Conservation (phyloP, 768 basidiomycete genomes). For the Rhizopogon roseolus region DNA sequence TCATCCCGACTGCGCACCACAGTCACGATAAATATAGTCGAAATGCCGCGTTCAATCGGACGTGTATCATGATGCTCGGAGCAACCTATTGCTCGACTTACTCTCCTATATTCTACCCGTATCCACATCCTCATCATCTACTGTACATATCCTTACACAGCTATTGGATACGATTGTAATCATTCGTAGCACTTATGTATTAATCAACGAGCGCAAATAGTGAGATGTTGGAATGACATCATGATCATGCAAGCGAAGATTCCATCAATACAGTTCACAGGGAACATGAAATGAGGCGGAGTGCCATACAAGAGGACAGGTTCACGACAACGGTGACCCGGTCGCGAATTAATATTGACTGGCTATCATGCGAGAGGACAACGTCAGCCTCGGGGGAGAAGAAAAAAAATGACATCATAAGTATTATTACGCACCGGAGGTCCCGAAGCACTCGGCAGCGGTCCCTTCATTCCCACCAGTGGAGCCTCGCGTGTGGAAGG, state of each 20-base stretch:
- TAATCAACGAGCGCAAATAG: background rate
- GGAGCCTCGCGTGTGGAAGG: slow-evolving; percentile 3
- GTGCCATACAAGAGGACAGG: background rate
- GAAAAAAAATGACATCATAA: background rate
- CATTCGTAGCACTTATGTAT: background rate
- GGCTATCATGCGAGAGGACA: background rate
- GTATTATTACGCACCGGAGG: slow-evolving; percentile 14
- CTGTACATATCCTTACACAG: slow-evolving; percentile 1
- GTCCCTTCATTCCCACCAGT: background rate
- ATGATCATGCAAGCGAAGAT: background rate
- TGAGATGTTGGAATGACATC: background rate
- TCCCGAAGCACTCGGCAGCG: background rate
- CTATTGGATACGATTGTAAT: background rate
- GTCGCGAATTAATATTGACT: background rate
- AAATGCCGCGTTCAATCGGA: background rate
- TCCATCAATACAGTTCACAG: background rate
- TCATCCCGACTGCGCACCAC: slow-evolving; percentile 27
- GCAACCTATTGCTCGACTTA: slow-evolving; percentile 12
- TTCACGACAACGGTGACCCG: background rate
- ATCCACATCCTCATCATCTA: background rate
- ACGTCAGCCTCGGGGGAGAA: background rate
- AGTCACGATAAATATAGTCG: slow-evolving; percentile 8
- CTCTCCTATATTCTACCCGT: background rate
- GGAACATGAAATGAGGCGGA: background rate
- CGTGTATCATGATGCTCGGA: slow-evolving; percentile 4